These are phyloP conservation scores for Cryomyces antarcticus DNA, from an alignment of 495 filamentous ascomycete species.

Conservation along the genomic window DNA sequence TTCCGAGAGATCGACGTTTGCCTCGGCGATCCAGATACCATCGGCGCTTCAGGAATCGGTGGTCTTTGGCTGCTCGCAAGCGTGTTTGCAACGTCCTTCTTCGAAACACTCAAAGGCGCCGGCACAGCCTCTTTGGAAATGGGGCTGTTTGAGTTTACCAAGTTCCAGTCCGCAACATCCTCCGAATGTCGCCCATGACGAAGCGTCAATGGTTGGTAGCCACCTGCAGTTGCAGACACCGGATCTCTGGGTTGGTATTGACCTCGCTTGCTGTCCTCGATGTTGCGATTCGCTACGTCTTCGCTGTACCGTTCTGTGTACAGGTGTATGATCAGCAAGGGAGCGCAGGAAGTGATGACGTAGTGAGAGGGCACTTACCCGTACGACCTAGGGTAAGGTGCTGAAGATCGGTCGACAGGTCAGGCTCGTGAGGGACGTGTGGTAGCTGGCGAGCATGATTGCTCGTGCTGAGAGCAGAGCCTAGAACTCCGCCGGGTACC, in stretches of 20 bases:
- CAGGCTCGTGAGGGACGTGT: not conserved
- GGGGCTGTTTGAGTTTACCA: no score
- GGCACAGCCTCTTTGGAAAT: not conserved
- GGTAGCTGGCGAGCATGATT: not conserved
- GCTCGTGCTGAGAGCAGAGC: not conserved
- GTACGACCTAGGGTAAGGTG: not conserved
- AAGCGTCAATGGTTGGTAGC: not conserved
- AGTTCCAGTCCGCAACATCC: no score
- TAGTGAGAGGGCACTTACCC: not conserved
- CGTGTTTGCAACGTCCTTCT: not conserved
- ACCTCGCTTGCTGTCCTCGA: not conserved
- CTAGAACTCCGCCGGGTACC: not conserved
- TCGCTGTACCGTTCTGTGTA: conserved; percentile 6
- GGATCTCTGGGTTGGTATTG: not conserved
- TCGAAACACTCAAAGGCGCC: not conserved
- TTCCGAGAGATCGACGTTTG: no score
- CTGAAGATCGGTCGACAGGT: not conserved
- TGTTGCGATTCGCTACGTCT: conserved; percentile 14
- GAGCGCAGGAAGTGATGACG: not conserved
- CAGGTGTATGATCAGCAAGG: not conserved
- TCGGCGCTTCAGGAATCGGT: no score
- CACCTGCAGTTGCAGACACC: not conserved
- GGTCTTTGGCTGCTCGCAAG: no score
- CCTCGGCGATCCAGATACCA: no score
- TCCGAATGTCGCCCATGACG: not conserved